These are phyloP conservation scores for Fusarium fujikuroi DNA, from an alignment of 2,329 filamentous ascomycete species.

Conservation along the genomic window DNA sequence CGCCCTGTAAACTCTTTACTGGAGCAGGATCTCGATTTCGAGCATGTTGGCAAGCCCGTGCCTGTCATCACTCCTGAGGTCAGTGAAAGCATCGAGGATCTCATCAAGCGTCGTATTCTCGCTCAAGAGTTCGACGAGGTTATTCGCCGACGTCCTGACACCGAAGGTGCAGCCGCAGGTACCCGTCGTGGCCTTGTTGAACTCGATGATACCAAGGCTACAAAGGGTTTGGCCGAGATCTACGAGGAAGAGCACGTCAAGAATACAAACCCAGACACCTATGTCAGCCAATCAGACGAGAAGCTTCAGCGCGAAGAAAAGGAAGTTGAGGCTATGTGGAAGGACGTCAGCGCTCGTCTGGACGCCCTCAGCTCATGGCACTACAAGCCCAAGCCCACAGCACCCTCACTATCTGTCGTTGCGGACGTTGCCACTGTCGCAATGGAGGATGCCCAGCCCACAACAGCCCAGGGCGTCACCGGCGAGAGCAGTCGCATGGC, in stretches of 20 bases:
- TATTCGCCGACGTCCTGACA: conserved; percentile 80
- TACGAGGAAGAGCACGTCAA: conserved; percentile 94
- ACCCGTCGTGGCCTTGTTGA: conserved; percentile 79
- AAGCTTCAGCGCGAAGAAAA: conserved; percentile 83
- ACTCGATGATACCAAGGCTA: conserved; percentile 87
- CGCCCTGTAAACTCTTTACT: conserved; percentile 91
- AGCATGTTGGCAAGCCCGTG: conserved; percentile 92
- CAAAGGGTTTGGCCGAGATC: conserved; percentile 87
- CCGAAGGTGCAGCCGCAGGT: conserved; percentile 68
- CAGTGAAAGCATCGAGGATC: conserved; percentile 88
- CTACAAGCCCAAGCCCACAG: conserved; percentile 89
- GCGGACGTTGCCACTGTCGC: conserved; percentile 89
- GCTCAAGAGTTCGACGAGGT: conserved; percentile 94
- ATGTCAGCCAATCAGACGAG: conserved; percentile 83
- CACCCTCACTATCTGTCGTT: conserved; percentile 85
- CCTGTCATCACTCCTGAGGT: conserved; percentile 93
- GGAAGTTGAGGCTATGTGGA: conserved; percentile 87
- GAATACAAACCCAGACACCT: conserved; percentile 78
- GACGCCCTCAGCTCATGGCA: conserved; percentile 94
- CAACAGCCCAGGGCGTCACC: conserved; percentile 78
- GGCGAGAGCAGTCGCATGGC: conserved; percentile 80
- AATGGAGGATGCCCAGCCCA: conserved; percentile 95
- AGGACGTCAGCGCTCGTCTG: conserved; percentile 79
- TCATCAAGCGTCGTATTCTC: conserved; percentile 94
- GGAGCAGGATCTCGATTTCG: conserved; percentile 95